Evolutionary conservation across 768 basidiomycete genomes (phyloP).

Genomic region (Mycena chlorophos): DNA sequence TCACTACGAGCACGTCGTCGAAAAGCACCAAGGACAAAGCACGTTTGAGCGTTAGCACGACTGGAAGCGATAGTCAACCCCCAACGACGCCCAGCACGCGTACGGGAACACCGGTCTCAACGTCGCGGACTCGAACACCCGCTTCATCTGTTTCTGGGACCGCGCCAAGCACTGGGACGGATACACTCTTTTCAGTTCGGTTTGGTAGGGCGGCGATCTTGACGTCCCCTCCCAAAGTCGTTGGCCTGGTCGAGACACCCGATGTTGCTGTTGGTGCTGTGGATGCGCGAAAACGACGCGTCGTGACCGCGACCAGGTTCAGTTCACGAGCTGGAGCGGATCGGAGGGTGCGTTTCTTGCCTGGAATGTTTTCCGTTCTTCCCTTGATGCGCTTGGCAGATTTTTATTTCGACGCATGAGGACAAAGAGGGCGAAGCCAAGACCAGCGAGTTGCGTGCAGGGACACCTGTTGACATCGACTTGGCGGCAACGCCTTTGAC

Average conservation of each 20-base stretch:
- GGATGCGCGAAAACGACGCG: constrained; percentile 78
- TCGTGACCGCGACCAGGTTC: constrained; percentile 86
- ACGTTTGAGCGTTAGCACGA: constrained; percentile 23
- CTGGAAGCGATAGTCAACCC: constrained; percentile 36
- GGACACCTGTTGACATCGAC: constrained; percentile 58
- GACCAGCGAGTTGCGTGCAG: constrained; percentile 15
- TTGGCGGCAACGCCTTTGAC: constrained; percentile 63
- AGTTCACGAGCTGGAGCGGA: constrained; percentile 82
- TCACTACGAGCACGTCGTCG: constrained; percentile 11
- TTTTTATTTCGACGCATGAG: constrained; percentile 81
- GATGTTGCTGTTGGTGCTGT: constrained; percentile 90
- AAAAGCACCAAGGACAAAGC: constrained; percentile 9
- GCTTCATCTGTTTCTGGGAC: constrained; percentile 29
- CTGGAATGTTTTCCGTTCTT: constrained; percentile 6
- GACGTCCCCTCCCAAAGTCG: constrained; percentile 80
- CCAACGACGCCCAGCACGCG: constrained; percentile 46
- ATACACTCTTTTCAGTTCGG: constrained; percentile 41
- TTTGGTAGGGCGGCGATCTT: constrained; percentile 74
- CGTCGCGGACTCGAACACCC: constrained; percentile 40
- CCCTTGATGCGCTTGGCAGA: constrained; percentile 40
- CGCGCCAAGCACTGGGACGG: constrained; percentile 24
- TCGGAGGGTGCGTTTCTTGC: constrained; percentile 58
- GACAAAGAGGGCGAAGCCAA: constrained; percentile 45
- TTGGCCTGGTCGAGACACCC: constrained; percentile 82
- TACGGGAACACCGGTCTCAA: constrained; percentile 39